Evolutionary conservation across 2,329 filamentous ascomycete species (phyloP).

Genomic region (Colletotrichum higginsianum): DNA sequence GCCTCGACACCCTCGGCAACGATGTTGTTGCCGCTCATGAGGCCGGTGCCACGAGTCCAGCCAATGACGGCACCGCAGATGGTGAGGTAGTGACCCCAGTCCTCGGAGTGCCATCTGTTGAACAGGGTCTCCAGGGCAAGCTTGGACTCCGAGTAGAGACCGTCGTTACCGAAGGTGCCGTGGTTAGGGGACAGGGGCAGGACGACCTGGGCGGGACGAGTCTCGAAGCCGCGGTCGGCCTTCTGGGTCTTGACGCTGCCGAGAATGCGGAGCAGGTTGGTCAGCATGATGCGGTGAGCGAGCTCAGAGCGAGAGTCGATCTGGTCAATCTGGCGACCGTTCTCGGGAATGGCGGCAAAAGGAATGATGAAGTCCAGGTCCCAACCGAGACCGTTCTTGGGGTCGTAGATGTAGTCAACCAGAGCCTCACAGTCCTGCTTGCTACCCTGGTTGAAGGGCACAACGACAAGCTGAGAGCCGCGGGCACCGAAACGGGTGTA

Average conservation of each 20-base stretch:
- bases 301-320: constrained; percentile 99
- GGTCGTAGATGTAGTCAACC: constrained; percentile 95
- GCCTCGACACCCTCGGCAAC: constrained; percentile 97
- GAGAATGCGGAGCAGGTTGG: constrained; percentile 92
- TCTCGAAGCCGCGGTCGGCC: constrained; percentile 88
- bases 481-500: constrained; percentile 94
- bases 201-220: constrained; percentile 95
- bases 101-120: constrained; percentile 98
- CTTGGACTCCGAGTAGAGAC: constrained; percentile 98
- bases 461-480: constrained; percentile 96
- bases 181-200: constrained; percentile 97
- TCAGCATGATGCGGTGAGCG: constrained; percentile 98
- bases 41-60: constrained; percentile 97
- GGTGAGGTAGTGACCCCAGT: constrained; percentile 97
- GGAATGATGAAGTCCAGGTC: constrained; percentile 96
- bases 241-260: constrained; percentile 94
- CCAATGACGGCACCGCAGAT: constrained; percentile 99
- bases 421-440: constrained; percentile 97
- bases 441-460: constrained; percentile 99
- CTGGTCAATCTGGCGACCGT: constrained; percentile 93
- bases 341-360: constrained; percentile 97
- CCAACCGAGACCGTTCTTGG: constrained; percentile 97
- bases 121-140: constrained; percentile 97
- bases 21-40: constrained; percentile 98
- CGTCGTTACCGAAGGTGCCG: constrained; percentile 97